Evolutionary conservation across 331 rosid genomes (phyloP).

Genomic region (Dryas integrifolia): DNA sequence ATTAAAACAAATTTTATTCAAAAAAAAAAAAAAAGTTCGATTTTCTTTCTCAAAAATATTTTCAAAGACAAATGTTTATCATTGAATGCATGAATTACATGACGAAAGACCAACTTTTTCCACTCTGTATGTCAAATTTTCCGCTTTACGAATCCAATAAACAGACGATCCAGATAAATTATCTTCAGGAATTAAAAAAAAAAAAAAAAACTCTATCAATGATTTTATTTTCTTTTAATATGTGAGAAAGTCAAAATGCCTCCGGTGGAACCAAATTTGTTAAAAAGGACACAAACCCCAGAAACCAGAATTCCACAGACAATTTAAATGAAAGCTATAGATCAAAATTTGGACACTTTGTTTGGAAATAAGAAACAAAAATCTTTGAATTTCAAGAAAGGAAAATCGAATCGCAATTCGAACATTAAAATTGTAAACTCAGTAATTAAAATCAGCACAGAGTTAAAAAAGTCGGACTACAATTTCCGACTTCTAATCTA

Average conservation of each 20-base stretch:
- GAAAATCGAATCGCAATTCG: constrained; percentile 18
- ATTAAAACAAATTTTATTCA: constrained; percentile 31
- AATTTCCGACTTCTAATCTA: not conserved
- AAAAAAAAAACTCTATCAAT: constrained; percentile 14
- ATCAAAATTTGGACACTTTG: not conserved
- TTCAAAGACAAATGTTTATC: not conserved
- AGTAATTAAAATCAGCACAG: constrained; percentile 16
- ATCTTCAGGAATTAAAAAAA: not conserved
- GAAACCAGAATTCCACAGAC: constrained; percentile 28
- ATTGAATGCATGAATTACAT: constrained; percentile 16
- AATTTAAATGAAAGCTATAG: constrained; percentile 17
- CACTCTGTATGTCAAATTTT: not conserved
- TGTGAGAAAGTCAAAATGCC: constrained; percentile 23
- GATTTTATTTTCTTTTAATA: constrained; percentile 1
- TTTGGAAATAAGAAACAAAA: not conserved
- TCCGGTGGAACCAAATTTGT: constrained; percentile 7
- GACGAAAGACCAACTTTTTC: constrained; percentile 14
- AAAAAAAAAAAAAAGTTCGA: not conserved
- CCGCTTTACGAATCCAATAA: constrained; percentile 42
- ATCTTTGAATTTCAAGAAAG: constrained; percentile 29
- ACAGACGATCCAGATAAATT: constrained; percentile 27
- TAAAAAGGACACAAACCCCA: constrained; percentile 24
- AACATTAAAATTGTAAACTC: constrained; percentile 19
- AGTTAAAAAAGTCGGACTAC: not conserved
- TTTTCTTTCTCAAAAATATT: constrained; percentile 13